phyloP scores from a whole-genome alignment of 192 early-diverging fungal species.

The Piromyces finnis region DNA sequence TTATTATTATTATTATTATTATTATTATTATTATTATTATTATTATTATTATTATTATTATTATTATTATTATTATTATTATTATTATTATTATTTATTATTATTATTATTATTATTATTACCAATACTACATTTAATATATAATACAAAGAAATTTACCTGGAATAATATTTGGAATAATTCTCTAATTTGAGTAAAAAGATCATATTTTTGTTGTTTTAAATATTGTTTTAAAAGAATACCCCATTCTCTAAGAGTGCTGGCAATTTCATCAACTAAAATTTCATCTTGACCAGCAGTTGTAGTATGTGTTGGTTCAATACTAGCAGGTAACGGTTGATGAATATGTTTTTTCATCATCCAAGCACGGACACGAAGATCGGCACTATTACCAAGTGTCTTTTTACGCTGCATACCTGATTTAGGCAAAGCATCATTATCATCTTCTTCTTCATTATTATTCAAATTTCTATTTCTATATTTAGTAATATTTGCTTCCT shows the following conservation, averaged over 20 bases:
- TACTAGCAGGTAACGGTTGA: slow-evolving; percentile 7
- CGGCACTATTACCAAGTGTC: slow-evolving; percentile 7
- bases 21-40: too few relatives aligned
- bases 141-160: background rate
- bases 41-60: too few relatives aligned
- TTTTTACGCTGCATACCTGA: background rate
- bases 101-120: too few relatives aligned
- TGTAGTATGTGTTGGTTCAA: slow-evolving; percentile 17
- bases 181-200: slow-evolving; percentile 25
- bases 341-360: slow-evolving; percentile 4
- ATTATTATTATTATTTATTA: too few relatives aligned
- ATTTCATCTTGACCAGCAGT: slow-evolving; percentile 29
- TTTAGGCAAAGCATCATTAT: background rate
- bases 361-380: background rate
- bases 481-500: background rate
- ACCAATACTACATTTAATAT: too few relatives aligned
- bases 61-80: too few relatives aligned
- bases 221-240: slow-evolving; percentile 26
- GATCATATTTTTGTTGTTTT: slow-evolving; percentile 23
- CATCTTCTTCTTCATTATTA: background rate
- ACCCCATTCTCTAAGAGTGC: slow-evolving; percentile 43
- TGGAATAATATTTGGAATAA: slow-evolving; percentile 39
- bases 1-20: too few relatives aligned
- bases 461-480: background rate
- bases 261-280: slow-evolving; percentile 46